Evolutionary conservation across 495 filamentous ascomycete species (phyloP).

Genomic region (Neurospora intermedia): DNA sequence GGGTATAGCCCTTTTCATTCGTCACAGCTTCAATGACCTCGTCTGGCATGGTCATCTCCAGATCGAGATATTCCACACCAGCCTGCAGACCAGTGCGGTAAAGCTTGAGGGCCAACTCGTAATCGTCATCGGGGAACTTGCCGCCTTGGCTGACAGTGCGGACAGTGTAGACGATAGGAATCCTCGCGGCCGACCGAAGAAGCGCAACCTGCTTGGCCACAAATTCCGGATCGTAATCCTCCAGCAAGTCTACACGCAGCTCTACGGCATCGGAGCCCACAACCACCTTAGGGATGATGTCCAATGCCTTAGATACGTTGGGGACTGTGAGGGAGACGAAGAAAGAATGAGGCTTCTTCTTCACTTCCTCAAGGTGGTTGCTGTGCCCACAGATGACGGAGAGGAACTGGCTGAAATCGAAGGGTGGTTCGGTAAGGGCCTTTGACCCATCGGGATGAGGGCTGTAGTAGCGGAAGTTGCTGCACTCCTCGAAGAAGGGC

Average conservation of each 20-base stretch:
- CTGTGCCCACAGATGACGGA: slow-evolving; percentile 58
- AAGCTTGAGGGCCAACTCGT: slow-evolving; percentile 56
- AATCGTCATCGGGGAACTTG: slow-evolving; percentile 69
- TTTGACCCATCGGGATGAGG: slow-evolving; percentile 50
- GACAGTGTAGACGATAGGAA: slow-evolving; percentile 90
- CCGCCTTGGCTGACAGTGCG: slow-evolving; percentile 81
- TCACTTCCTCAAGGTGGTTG: slow-evolving; percentile 52
- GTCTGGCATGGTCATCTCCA: slow-evolving; percentile 82
- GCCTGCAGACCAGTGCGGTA: slow-evolving; percentile 70
- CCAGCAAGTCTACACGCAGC: slow-evolving; percentile 80
- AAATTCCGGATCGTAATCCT: slow-evolving; percentile 66
- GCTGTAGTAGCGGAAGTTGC: slow-evolving; percentile 89
- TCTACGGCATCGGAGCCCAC: slow-evolving; percentile 92
- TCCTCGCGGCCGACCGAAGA: slow-evolving; percentile 59
- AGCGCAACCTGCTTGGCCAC: slow-evolving; percentile 73
- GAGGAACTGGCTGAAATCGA: slow-evolving; percentile 75
- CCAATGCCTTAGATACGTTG: slow-evolving; percentile 49
- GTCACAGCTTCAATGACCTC: slow-evolving; percentile 55
- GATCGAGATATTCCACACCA: slow-evolving; percentile 83
- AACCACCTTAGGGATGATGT: slow-evolving; percentile 58
- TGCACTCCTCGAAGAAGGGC: slow-evolving; percentile 87
- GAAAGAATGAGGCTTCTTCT: slow-evolving; percentile 69
- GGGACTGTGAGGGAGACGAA: slow-evolving; percentile 88
- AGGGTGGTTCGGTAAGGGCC: slow-evolving; percentile 48
- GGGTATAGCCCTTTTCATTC: slow-evolving; percentile 54